Percentiles rank a stretch among this genome's conserved stretches.
Conservation (phyloP, 2,329 filamentous ascomycete genomes). For the Alternaria metachromatica region DNA sequence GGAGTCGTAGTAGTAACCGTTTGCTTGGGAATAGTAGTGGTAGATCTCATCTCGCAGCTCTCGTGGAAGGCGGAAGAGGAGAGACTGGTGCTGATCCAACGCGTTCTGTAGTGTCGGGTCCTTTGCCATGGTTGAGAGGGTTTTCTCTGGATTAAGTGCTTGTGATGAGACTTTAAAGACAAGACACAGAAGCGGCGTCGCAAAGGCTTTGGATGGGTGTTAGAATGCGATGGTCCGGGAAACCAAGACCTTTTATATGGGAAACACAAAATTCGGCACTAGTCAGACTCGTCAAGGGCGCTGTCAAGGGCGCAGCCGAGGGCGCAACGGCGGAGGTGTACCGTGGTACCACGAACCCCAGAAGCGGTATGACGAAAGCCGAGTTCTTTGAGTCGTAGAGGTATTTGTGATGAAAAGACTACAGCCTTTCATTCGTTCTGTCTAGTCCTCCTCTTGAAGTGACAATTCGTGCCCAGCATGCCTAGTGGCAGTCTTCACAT, state of each 20-base stretch:
- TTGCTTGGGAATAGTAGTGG: background rate
- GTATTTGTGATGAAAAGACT: background rate
- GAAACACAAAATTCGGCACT: background rate
- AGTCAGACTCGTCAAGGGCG: background rate
- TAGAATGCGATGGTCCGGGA: background rate
- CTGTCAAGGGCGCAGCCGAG: background rate
- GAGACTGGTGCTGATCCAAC: background rate
- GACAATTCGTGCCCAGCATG: background rate
- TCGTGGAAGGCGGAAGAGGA: background rate
- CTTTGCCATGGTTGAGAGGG: background rate
- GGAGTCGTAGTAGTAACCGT: background rate
- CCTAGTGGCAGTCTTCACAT: background rate
- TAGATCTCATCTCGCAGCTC: background rate
- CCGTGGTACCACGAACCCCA: background rate
- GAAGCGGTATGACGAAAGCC: background rate
- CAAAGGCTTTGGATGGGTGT: background rate
- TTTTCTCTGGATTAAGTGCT: background rate
- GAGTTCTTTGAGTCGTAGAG: background rate
- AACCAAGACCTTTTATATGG: background rate
- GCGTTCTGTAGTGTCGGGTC: background rate
- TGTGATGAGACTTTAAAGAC: background rate
- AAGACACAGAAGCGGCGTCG: background rate
- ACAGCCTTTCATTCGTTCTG: background rate
- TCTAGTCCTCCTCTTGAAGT: background rate
- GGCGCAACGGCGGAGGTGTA: background rate